Conservation (phyloP, 2,329 filamentous ascomycete species). For the Trichoderma cornu-damae region DNA sequence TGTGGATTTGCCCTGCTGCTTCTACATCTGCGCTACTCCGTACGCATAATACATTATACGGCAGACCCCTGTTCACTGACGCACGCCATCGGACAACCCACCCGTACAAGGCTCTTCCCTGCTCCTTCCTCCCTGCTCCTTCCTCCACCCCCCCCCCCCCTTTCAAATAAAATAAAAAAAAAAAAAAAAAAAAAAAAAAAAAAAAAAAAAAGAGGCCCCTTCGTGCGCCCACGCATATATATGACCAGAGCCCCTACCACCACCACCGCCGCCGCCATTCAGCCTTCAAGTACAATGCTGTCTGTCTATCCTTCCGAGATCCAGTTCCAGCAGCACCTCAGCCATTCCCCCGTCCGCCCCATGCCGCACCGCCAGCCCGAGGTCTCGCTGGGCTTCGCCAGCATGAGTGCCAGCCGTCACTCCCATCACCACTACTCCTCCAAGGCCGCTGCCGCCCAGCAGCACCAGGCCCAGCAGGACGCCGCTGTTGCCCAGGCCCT, state of each 20-base stretch:
- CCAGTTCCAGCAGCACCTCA: conserved; percentile 18
- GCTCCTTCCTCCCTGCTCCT: no score
- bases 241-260: conserved; percentile 18
- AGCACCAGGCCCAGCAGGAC: conserved; percentile 27
- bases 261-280: neutral
- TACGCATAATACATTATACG: conserved; percentile 8
- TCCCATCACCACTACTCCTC: conserved; percentile 22
- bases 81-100: neutral
- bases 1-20: conserved; percentile 1
- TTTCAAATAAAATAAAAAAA: no score
- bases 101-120: neutral
- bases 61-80: conserved; percentile 11
- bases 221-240: conserved; percentile 20
- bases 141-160: no score
- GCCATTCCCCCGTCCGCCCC: conserved; percentile 14
- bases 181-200: no score
- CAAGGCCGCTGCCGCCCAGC: conserved; percentile 21
- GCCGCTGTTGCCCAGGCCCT: conserved; percentile 60
- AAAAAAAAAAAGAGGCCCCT: no score
- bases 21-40: conserved; percentile 9
- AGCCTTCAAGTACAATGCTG: conserved; percentile 22
- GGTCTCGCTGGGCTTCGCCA: conserved; percentile 18
- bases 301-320: conserved; percentile 22
- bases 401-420: conserved; percentile 10
- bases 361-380: conserved; percentile 26